Evolutionary conservation across 192 early-diverging fungal genomes (phyloP), one percentile per base, ranked within the genome.

Genomic region (Coemansia sp.): DNA sequence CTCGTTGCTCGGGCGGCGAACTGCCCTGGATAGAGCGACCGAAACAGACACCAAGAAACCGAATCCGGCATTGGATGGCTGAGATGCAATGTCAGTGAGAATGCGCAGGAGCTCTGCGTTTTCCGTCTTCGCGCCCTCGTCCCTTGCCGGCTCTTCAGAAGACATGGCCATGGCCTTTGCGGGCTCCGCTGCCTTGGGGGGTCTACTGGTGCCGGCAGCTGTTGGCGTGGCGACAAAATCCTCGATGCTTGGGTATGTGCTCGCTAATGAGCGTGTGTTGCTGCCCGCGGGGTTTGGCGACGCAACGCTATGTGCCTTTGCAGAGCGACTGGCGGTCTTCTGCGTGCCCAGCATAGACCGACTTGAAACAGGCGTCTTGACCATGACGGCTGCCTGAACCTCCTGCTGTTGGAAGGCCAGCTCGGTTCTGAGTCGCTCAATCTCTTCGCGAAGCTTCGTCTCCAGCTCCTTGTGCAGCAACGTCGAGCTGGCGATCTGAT

Each of bases 321-420:
- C 29, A 39, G 50, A 34, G 54, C 59, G 67, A 10, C 53, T 24
- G 7, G 58, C 53, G 2, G 22, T 67, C 51, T 61, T 49, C 51
- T n/a, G 22, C 14, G 8, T 23, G 10, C 20, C 27, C 19, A 25
- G 11, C 18, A 16, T 6, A 0, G 58, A 29, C 29, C 25, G 22
- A 4, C 27, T 52, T 20, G 45, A 24, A 22, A 13, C n/a, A 9
- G 47, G 59, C 13, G 54, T 54, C 32, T 52, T 68, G 30, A 45
- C 28, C 46, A 66, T 65, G 9, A 55, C 63, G 4, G 59, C 62
- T 10, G 55, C 58, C 59, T 70, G 57, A 1, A 66, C 67, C 25
- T 81, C 79, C 8, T 81, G 72, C 36, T 76, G 60, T 1, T 72
- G 61, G 57, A 81, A 81, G 9, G 66, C 42, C 32, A 81, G 60